These are phyloP conservation scores for Aspergillus candidus DNA, from an alignment of 2,329 filamentous ascomycete genomes.

Conservation along the genomic window DNA sequence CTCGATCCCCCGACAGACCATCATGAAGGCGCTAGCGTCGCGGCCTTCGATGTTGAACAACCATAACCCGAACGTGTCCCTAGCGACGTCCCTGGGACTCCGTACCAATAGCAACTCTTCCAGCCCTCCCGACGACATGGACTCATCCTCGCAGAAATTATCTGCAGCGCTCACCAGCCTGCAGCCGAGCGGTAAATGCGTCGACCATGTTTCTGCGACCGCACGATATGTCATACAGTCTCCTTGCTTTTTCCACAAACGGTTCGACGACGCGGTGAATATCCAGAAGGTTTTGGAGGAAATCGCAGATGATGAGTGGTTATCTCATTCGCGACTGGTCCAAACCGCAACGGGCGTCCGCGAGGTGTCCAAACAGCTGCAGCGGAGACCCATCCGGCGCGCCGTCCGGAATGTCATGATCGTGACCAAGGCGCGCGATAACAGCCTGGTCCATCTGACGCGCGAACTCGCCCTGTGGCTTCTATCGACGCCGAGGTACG, in stretches of 20 bases:
- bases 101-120: slow-evolving; percentile 37
- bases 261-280: slow-evolving; percentile 93
- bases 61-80: slow-evolving; percentile 50
- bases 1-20: slow-evolving; percentile 68
- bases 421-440: slow-evolving; percentile 94
- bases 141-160: slow-evolving; percentile 53
- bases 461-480: slow-evolving; percentile 84
- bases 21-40: slow-evolving; percentile 75
- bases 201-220: slow-evolving; percentile 41
- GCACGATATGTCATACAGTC: slow-evolving; percentile 67
- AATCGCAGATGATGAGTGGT: slow-evolving; percentile 76
- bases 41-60: slow-evolving; percentile 49
- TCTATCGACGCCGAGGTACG: slow-evolving; percentile 80
- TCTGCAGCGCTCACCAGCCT: slow-evolving; percentile 53
- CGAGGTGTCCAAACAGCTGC: slow-evolving; percentile 92
- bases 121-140: slow-evolving; percentile 21
- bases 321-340: slow-evolving; percentile 89
- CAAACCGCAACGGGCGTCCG: slow-evolving; percentile 93
- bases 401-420: slow-evolving; percentile 96
- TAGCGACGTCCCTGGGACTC: slow-evolving; percentile 59
- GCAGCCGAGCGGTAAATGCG: slow-evolving; percentile 33
- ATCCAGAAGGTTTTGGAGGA: slow-evolving; percentile 93
- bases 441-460: slow-evolving; percentile 82
- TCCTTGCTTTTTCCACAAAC: slow-evolving; percentile 95
- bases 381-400: slow-evolving; percentile 83